A percentile compares a stretch with the other conserved stretches of the same genome.
phyloP scores from a whole-genome alignment of 371 early-diverging fungal species.

The Umbelopsis sp. region DNA sequence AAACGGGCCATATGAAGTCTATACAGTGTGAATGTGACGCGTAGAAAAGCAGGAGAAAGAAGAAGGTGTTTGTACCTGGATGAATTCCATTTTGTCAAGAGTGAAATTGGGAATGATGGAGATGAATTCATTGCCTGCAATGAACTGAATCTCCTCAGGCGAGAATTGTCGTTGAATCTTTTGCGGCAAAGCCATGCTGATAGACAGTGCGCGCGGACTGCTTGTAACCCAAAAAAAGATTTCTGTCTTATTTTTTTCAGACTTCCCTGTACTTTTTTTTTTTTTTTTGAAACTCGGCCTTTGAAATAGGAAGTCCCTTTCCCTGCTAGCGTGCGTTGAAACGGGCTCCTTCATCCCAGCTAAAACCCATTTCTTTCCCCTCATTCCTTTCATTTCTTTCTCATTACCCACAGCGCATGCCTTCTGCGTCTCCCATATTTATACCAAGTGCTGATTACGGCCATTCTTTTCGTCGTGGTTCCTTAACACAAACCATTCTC shows the following conservation, averaged over 20 bases:
- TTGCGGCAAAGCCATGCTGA: slow-evolving; percentile 64
- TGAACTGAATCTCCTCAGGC: slow-evolving; percentile 84
- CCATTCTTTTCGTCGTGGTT: slow-evolving; percentile 9
- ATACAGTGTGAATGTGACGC: slow-evolving; percentile 19
- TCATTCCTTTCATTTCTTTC: slow-evolving; percentile 12
- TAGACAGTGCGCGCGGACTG: not conserved
- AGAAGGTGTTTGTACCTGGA: slow-evolving; percentile 49
- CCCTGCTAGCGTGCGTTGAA: not conserved
- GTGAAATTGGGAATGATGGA: slow-evolving; percentile 70
- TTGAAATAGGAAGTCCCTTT: not conserved
- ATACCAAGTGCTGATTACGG: slow-evolving; percentile 3
- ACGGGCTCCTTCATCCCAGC: not conserved
- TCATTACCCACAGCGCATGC: slow-evolving; percentile 8
- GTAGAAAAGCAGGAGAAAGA: not conserved
- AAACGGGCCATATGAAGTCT: slow-evolving; percentile 78
- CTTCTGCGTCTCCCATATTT: slow-evolving; percentile 6
- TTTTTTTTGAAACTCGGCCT: slow-evolving; percentile 7
- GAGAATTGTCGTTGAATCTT: slow-evolving; percentile 66
- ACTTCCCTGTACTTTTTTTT: not conserved
- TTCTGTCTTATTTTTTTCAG: no score
- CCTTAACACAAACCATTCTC: slow-evolving; percentile 2
- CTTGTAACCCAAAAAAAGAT: no score
- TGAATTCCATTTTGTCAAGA: slow-evolving; percentile 65
- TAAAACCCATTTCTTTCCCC: not conserved
- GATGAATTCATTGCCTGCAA: slow-evolving; percentile 78